Conservation (phyloP, 768 basidiomycete species). For the Gloeopeniophorella convolvens region DNA sequence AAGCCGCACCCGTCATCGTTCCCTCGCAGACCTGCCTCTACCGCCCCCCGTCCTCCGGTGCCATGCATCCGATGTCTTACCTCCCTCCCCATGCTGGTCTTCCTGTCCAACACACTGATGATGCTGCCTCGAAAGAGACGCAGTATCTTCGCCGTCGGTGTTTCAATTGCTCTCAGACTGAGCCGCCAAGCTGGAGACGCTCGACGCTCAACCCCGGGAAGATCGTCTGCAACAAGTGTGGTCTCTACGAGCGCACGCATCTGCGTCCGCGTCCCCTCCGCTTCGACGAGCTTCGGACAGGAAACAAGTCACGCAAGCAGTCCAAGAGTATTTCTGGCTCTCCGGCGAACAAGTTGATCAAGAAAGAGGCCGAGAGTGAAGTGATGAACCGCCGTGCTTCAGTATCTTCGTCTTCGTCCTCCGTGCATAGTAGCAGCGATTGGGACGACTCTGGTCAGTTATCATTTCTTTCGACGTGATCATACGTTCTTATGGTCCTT, state of each 20-base stretch:
- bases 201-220: slow-evolving; percentile 86
- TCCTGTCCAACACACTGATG: slow-evolving; percentile 82
- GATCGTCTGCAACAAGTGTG: slow-evolving; percentile 93
- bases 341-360: slow-evolving; percentile 36
- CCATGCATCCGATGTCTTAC: slow-evolving; percentile 28
- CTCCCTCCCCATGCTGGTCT: slow-evolving; percentile 43
- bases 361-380: slow-evolving; percentile 46
- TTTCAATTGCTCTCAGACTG: slow-evolving; percentile 89
- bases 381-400: slow-evolving; percentile 50
- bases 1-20: slow-evolving; percentile 50
- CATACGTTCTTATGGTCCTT: slow-evolving; percentile 17
- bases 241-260: slow-evolving; percentile 86
- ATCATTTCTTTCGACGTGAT: slow-evolving; percentile 19
- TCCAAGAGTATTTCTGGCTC: slow-evolving; percentile 32
- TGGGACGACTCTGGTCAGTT: slow-evolving; percentile 71
- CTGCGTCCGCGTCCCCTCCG: slow-evolving; percentile 75
- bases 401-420: slow-evolving; percentile 54
- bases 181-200: slow-evolving; percentile 84
- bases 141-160: slow-evolving; percentile 84
- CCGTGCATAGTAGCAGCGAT: slow-evolving; percentile 58
- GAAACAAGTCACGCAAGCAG: slow-evolving; percentile 74
- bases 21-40: slow-evolving; percentile 54
- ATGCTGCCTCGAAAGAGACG: slow-evolving; percentile 85
- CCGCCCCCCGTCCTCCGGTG: slow-evolving; percentile 32
- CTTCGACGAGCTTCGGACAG: slow-evolving; percentile 82